Base-by-base conservation (phyloP, 2,329 filamentous ascomycete species). In the Talaromyces albobiverticillius region DNA sequence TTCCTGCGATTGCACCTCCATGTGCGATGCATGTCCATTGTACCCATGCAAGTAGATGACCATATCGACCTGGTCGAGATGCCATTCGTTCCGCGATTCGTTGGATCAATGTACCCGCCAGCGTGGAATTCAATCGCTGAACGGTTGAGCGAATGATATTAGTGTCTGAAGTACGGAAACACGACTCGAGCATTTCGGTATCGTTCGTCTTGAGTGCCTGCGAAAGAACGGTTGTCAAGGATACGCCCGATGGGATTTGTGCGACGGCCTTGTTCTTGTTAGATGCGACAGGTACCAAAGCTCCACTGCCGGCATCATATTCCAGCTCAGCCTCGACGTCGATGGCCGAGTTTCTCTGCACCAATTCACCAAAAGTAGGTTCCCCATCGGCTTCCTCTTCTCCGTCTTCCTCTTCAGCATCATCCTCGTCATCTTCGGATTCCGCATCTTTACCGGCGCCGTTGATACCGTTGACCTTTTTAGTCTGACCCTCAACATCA, bases 161-260 rank as follows among this genome's bases (percentile, higher is more conserved):
- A 43, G 86, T 73, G 67, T 96, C 89, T 52, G 82, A 86, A 14
- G 87, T 87, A 64, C 90, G 88, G 64, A 99, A 84, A 73, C 93
- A 97, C 0, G 90, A 91, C 77, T 97, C 93, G 63, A 99, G 86
- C 50, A 96, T 86, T 59, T 88, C 86, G 58, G 83, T 82, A 75
- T 99, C 94, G 73, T 96, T 94, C 57, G 92, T 96, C 65, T 88
- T 88, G 54, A 99, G 85, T 5, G 94, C 90, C 72, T 97, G 93
- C 13, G 91, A 86, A 56, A 99, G 85, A n/a, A 96, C 90, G 4
- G 90, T 96, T 46, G 89, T 88, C 48, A 99, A 83, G 6, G 93
- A 96, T 56, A 90, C 85, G 56, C 88, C 86, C 11, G 85, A 86
- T 11, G 87, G 88, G 18, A 84, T 69, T 53, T 80, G 79, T 52